Percentiles rank a stretch among this genome's conserved stretches.
Conservation (phyloP, 2,329 filamentous ascomycete genomes). For the Blastomyces percursus region DNA sequence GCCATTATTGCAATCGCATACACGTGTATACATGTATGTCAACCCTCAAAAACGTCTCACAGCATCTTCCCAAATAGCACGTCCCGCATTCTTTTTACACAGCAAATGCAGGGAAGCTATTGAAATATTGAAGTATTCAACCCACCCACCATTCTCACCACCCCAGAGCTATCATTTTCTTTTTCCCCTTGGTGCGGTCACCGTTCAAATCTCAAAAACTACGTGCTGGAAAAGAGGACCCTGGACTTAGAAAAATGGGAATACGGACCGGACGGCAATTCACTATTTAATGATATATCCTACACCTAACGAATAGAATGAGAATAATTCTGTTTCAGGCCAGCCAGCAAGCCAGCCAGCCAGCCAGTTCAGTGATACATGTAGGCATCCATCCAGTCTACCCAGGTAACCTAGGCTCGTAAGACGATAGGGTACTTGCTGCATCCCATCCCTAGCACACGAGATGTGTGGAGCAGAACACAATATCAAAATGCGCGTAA, state of each 20-base stretch:
- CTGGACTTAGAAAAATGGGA: not conserved
- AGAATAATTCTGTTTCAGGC: not conserved
- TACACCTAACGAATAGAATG: not conserved
- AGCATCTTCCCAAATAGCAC: not conserved
- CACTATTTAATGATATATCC: not conserved
- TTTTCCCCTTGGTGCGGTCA: not conserved
- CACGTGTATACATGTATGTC: not conserved
- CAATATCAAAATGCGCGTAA: no score
- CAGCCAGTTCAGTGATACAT: no score
- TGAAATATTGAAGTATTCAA: not conserved
- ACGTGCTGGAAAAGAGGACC: not conserved
- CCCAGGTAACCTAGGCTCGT: no score
- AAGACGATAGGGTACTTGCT: no score
- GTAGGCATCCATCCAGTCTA: no score
- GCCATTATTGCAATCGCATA: not conserved
- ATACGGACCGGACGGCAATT: not conserved
- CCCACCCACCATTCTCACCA: not conserved
- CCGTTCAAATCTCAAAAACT: not conserved
- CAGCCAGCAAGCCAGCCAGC: no score
- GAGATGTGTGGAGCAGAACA: no score
- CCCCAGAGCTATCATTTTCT: no score
- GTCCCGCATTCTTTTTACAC: not conserved
- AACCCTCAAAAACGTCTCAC: not conserved
- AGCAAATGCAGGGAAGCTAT: not conserved
- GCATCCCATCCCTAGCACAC: no score